phyloP scores from a whole-genome alignment of 192 early-diverging fungal genomes.

The Entomortierella lignicola region DNA sequence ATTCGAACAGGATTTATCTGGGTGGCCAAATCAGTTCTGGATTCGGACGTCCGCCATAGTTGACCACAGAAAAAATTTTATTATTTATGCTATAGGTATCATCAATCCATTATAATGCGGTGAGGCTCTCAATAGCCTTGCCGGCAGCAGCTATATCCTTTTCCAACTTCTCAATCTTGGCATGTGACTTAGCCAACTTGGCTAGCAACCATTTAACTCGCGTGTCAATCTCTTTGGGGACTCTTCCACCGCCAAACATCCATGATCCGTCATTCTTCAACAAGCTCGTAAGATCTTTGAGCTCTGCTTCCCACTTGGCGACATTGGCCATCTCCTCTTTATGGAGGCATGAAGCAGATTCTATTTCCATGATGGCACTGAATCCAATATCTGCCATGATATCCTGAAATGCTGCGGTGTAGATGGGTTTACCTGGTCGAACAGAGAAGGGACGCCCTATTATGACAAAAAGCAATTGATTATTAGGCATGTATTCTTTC shows the following conservation, averaged over 20 bases:
- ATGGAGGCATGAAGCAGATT: conserved; percentile 70
- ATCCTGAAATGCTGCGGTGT: conserved; percentile 78
- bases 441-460: conserved; percentile 85
- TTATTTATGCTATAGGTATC: no score
- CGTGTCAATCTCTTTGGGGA: conserved; percentile 67
- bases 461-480: no score
- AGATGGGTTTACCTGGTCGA: conserved; percentile 86
- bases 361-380: conserved; percentile 83
- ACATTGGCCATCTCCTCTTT: conserved; percentile 72
- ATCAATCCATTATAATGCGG: background rate
- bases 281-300: conserved; percentile 62
- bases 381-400: conserved; percentile 78
- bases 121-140: conserved; percentile 25
- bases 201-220: conserved; percentile 70
- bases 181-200: conserved; percentile 65
- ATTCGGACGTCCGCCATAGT: no score
- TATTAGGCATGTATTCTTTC: background rate
- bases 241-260: conserved; percentile 63
- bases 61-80: no score
- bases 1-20: no score
- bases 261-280: conserved; percentile 57
- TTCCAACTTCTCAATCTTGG: conserved; percentile 65
- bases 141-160: conserved; percentile 35
- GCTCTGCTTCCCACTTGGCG: conserved; percentile 70
- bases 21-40: no score